Evolutionary conservation across 305 asterid species (phyloP).

Genomic region (Solanum aculeatissimum): DNA sequence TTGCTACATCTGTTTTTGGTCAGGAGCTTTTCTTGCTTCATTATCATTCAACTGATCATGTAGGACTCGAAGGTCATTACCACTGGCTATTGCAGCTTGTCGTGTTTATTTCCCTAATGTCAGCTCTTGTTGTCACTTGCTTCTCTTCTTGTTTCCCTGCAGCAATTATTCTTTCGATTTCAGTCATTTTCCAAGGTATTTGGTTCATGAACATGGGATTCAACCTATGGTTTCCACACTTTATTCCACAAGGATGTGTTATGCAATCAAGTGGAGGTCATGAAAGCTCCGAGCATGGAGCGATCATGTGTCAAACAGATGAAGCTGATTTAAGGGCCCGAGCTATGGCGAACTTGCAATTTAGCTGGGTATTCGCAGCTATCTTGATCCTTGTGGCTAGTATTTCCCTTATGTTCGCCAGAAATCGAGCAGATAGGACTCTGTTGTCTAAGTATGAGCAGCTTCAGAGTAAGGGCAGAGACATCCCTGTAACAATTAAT

Average conservation of each 20-base stretch:
- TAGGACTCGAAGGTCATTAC: constrained; percentile 82
- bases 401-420: constrained; percentile 25
- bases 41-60: constrained; percentile 67
- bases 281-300: constrained; percentile 14
- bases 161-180: constrained; percentile 40
- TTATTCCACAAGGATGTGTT: constrained; percentile 43
- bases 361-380: constrained; percentile 58
- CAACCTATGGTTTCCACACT: constrained; percentile 41
- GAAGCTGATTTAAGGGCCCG: constrained; percentile 25
- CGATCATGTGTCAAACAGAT: constrained; percentile 13
- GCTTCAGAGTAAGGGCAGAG: constrained; percentile 21
- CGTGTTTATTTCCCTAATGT: constrained; percentile 40
- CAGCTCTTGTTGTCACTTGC: constrained; percentile 29
- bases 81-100: constrained; percentile 75
- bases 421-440: constrained; percentile 13
- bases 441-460: constrained; percentile 35
- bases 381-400: constrained; percentile 29
- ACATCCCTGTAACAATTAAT: constrained; percentile 16
- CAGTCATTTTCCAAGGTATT: constrained; percentile 60
- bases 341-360: constrained; percentile 64
- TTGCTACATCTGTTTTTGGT: constrained; percentile 51
- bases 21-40: constrained; percentile 73
- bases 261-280: constrained; percentile 4
- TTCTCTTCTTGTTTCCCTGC: constrained; percentile 44
- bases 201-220: constrained; percentile 78